Conservation (phyloP, 257 asterid species). For the Thymus mandschuricus region DNA sequence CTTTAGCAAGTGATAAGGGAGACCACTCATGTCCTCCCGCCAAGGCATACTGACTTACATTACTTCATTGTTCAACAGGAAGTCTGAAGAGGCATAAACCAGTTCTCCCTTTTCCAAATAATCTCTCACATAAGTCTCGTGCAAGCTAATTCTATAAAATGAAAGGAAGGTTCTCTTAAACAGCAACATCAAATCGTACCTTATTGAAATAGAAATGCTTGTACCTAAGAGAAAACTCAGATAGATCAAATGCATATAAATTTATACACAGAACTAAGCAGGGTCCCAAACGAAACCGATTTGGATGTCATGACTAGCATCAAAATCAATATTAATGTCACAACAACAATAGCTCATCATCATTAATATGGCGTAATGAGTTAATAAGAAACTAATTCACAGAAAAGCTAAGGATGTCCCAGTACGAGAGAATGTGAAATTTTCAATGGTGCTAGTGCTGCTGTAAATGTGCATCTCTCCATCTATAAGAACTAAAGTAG, state of each 20-base stretch:
- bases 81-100: too few species aligned
- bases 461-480: conserved; percentile 28
- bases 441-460: conserved; percentile 6
- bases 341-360: conserved; percentile 10
- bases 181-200: background rate
- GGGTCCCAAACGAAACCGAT: background rate
- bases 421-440: conserved; percentile 22
- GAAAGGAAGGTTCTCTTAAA: background rate
- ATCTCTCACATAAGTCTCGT: too few species aligned
- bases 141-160: too few species aligned
- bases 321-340: conserved; percentile 1
- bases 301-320: background rate
- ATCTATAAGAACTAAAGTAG: conserved; percentile 14
- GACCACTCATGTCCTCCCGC: too few species aligned
- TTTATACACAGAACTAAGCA: background rate
- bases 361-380: background rate
- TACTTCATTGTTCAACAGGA: background rate
- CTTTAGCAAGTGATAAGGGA: background rate
- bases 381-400: conserved; percentile 21
- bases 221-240: background rate
- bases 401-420: conserved; percentile 23
- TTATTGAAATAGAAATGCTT: background rate
- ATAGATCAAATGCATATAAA: background rate
- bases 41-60: background rate
- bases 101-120: too few species aligned